These are phyloP conservation scores for Eucalyptus cladocalyx DNA, from an alignment of 345 rosid genomes.

Conservation along the genomic window DNA sequence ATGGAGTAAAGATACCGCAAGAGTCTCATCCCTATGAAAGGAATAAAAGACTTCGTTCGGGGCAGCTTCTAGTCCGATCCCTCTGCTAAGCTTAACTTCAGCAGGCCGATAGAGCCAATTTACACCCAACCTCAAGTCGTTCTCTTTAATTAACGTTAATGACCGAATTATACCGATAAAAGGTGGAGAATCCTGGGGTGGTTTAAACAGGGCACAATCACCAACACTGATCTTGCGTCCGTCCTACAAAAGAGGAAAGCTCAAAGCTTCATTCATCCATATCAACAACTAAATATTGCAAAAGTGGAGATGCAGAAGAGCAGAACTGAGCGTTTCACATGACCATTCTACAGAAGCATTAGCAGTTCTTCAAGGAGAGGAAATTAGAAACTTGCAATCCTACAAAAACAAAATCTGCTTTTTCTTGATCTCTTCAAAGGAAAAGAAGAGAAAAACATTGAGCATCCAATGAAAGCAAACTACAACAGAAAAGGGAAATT, in stretches of 20 bases:
- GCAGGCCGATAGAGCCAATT: slow-evolving; percentile 88
- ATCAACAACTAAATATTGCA: not conserved
- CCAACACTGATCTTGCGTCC: slow-evolving; percentile 81
- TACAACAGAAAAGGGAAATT: not conserved
- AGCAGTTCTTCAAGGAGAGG: not conserved
- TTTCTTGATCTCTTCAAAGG: not conserved
- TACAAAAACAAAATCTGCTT: not conserved
- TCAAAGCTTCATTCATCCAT: not conserved
- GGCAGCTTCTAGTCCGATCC: slow-evolving; percentile 66
- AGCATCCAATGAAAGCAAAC: not conserved
- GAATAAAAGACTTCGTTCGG: slow-evolving; percentile 95
- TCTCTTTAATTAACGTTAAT: slow-evolving; percentile 34
- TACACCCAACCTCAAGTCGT: slow-evolving; percentile 41
- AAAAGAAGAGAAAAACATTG: not conserved
- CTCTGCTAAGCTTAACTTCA: slow-evolving; percentile 83
- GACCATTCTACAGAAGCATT: not conserved
- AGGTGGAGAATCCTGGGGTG: slow-evolving; percentile 80
- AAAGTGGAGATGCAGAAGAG: not conserved
- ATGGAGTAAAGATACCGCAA: slow-evolving; percentile 81
- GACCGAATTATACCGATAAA: slow-evolving; percentile 74
- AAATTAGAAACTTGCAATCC: not conserved
- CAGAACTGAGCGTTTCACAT: not conserved
- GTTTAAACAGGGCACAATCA: slow-evolving; percentile 90
- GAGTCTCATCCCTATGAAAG: slow-evolving; percentile 88
- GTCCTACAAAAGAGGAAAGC: slow-evolving; percentile 26